Evolutionary conservation across 441 rosid genomes (phyloP).

Genomic region (Populus hybrid): DNA sequence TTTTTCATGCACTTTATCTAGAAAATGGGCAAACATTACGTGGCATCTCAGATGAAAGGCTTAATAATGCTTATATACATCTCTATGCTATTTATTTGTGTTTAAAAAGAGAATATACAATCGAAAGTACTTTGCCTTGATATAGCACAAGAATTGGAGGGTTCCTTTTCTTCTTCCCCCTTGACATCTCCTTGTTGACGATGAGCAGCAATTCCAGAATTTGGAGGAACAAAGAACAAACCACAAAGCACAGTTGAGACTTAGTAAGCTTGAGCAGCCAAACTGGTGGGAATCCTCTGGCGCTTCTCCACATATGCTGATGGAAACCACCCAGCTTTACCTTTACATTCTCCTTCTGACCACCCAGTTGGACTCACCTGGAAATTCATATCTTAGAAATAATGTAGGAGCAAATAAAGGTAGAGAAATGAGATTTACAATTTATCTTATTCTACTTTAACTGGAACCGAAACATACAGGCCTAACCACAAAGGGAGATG

Average conservation of each 20-base stretch:
- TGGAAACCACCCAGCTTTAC: conserved; percentile 89
- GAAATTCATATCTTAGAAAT: not conserved
- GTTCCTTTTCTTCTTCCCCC: not conserved
- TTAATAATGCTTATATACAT: too few relatives aligned
- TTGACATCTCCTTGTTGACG: not conserved
- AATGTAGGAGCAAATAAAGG: not conserved
- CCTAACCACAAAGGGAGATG: not conserved
- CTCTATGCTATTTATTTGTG: too few relatives aligned
- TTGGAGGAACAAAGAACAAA: not conserved
- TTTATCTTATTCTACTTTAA: not conserved
- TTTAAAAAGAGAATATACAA: conserved; percentile 14
- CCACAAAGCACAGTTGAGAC: not conserved
- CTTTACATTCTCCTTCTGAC: conserved; percentile 95
- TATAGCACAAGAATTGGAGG: not conserved
- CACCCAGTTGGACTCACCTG: conserved; percentile 77
- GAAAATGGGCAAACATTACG: too few relatives aligned
- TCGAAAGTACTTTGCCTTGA: not conserved
- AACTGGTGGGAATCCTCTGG: conserved; percentile 61
- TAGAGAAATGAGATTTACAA: not conserved
- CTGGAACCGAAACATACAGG: not conserved
- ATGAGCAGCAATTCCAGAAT: not conserved
- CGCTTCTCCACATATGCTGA: conserved; percentile 68
- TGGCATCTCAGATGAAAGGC: too few relatives aligned
- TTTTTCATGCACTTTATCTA: too few relatives aligned
- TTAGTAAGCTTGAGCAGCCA: conserved; percentile 43